Conservation (phyloP, 352 stramenopile species). For the Pythium dissimile region DNA sequence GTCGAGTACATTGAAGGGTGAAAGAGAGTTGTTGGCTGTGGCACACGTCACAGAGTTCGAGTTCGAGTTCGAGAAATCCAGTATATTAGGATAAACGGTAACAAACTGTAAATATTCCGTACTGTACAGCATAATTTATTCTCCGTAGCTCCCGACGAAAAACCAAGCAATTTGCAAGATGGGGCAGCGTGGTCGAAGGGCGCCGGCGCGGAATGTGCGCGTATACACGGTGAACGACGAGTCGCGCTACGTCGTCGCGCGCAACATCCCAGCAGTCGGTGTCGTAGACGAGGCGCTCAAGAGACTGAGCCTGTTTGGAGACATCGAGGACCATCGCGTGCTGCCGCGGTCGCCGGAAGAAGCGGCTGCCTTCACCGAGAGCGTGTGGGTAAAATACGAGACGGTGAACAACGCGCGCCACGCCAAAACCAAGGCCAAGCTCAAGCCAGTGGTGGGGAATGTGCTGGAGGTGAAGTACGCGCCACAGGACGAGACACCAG, state of each 20-base stretch:
- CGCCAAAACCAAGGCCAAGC: constrained; percentile 51
- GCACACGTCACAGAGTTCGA: constrained; percentile 12
- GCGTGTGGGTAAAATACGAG: constrained; percentile 72
- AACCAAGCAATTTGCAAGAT: not conserved
- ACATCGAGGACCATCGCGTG: constrained; percentile 24
- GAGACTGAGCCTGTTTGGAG: constrained; percentile 22
- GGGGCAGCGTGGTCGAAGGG: not conserved
- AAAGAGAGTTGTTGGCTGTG: not conserved
- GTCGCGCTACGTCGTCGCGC: constrained; percentile 29
- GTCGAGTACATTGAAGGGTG: constrained; percentile 72
- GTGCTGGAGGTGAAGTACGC: constrained; percentile 61
- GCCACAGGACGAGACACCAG: constrained; percentile 50
- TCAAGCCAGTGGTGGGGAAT: constrained; percentile 65
- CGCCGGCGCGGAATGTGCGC: constrained; percentile 15
- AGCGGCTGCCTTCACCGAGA: constrained; percentile 40
- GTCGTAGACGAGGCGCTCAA: constrained; percentile 26
- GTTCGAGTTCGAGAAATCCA: too few relatives aligned
- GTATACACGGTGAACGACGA: constrained; percentile 41
- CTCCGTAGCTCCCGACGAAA: not conserved
- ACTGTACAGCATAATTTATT: too few relatives aligned
- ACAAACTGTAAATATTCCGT: not conserved
- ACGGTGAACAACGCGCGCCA: constrained; percentile 71
- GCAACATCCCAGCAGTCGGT: constrained; percentile 31
- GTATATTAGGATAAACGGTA: not conserved
- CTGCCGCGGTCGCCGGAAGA: constrained; percentile 3